Evolutionary conservation across 1,284 basidiomycete species (phyloP).

Genomic region (Fistulina hepatica): DNA sequence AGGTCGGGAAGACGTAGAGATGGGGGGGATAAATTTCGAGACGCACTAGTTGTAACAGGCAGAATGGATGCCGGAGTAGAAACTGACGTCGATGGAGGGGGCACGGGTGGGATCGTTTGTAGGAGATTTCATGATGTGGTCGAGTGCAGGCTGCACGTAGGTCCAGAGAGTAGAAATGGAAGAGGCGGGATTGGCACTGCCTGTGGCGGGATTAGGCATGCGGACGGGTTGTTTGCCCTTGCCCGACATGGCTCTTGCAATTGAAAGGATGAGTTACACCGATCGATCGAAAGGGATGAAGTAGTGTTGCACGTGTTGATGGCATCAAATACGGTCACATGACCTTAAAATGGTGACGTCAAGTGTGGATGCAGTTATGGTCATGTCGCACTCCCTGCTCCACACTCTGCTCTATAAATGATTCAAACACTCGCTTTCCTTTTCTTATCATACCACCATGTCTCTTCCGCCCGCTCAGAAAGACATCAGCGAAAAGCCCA

Average conservation of each 20-base stretch:
- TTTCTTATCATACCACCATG: constrained; percentile 37
- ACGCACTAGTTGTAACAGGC: constrained; percentile 64
- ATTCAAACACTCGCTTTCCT: constrained; percentile 1
- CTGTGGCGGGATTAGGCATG: constrained; percentile 44
- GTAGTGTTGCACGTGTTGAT: no score
- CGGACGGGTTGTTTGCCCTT: constrained; percentile 10
- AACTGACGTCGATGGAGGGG: constrained; percentile 56
- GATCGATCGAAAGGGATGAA: no score
- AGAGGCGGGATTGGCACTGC: constrained; percentile 61
- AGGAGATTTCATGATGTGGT: constrained; percentile 63
- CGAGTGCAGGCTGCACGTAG: constrained; percentile 59
- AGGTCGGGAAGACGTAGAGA: constrained; percentile 4
- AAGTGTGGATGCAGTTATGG: no score
- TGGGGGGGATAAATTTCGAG: no score
- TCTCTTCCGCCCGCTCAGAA: constrained; percentile 51
- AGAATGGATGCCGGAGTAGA: constrained; percentile 67
- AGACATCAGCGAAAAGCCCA: constrained; percentile 48
- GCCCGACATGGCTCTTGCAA: constrained; percentile 1
- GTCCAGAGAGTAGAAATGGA: constrained; percentile 61
- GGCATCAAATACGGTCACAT: no score
- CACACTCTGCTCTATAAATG: no score
- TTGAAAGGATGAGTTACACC: no score
- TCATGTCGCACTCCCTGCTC: no score
- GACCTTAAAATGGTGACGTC: no score
- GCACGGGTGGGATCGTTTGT: constrained; percentile 41